Base-by-base conservation (phyloP, 2,329 filamentous ascomycete genomes). In the Paramyrothecium roridum region DNA sequence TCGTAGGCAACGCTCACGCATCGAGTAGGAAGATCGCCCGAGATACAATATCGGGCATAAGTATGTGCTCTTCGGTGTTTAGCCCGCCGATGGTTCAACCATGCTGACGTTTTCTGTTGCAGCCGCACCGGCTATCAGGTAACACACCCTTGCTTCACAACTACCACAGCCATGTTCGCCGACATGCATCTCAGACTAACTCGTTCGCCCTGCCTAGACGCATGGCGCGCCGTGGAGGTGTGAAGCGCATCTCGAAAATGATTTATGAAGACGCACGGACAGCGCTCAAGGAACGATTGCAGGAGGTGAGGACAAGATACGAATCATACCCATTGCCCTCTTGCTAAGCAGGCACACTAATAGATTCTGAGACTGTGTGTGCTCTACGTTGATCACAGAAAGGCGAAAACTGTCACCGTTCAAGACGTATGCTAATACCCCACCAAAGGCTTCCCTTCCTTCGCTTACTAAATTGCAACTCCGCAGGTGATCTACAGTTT, bases 191-290 rank as follows among this genome's bases (percentile, higher is more conserved):
- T 30, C 55, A 61, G 51, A 60, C 52, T 48, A 52, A 22, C 58
- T 51, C 23, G 52, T 55, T 8, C 26, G 26, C 6, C 6, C 6
- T 23, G 43, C 20, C 56, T n/a, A 86, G 88, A 61, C 86, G 89
- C 45, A 72, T 93, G 0, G 90, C 90, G 1, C 83, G 90, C 7
- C 84, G 90, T 8, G 90, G 89, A 1, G 90, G 90, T 0, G 86
- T 93, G 1, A 92, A 92, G 67, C 78, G 89, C 0, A 91, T 93
- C 10, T 87, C 85, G 0, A 80, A 67, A 0, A 60, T 48, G 0
- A 86, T 92, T 3, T 93, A 93, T 63, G 76, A 85, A 0, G 86
- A 89, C 0, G 69, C 79, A 0, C 76, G 90, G 0, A 19, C 3
- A 0, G 82, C 76, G 0, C 52, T 93, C 2, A 82, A 78, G 21